These are phyloP conservation scores for Aspergillus fischeri DNA, from an alignment of 2,329 filamentous ascomycete species.

Conservation along the genomic window DNA sequence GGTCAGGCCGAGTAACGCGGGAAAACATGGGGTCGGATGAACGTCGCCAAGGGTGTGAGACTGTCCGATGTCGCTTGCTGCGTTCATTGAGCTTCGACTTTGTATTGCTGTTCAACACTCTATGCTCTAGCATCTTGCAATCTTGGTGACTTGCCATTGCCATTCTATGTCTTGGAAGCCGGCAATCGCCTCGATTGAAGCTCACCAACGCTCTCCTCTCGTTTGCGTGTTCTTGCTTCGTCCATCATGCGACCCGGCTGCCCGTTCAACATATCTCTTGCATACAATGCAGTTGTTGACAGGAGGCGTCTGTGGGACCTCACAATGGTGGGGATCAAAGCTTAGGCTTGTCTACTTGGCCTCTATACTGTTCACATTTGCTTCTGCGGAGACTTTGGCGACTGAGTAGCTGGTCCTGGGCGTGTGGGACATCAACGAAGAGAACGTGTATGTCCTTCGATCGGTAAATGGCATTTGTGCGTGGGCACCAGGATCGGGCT, in stretches of 20 bases:
- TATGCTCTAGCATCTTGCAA: neutral
- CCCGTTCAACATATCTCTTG: neutral
- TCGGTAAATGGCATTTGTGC: conserved; percentile 8
- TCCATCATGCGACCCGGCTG: conserved; percentile 1
- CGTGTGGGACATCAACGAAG: conserved; percentile 13
- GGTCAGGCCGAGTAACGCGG: conserved; percentile 8
- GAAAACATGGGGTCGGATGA: conserved; percentile 6
- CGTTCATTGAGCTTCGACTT: conserved; percentile 11
- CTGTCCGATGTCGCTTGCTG: conserved; percentile 6
- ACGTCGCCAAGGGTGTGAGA: conserved; percentile 11
- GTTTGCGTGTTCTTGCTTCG: conserved; percentile 5
- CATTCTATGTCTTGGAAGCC: neutral
- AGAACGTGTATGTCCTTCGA: conserved; percentile 9
- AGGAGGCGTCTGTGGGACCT: conserved; percentile 60
- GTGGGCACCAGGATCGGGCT: conserved; percentile 6
- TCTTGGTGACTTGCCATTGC: neutral
- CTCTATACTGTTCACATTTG: conserved; percentile 12
- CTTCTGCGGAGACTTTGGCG: conserved; percentile 3
- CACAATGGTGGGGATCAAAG: conserved; percentile 93
- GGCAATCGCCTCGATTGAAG: conserved; percentile 1
- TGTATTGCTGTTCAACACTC: conserved; percentile 13
- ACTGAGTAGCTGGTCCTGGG: conserved; percentile 6
- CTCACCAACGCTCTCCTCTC: conserved; percentile 7
- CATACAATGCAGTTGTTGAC: conserved; percentile 8
- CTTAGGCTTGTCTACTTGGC: conserved; percentile 72